Evolutionary conservation across 2,329 filamentous ascomycete genomes (phyloP), one percentile per base, ranked within the genome.

Genomic region (Exophiala bonariae): DNA sequence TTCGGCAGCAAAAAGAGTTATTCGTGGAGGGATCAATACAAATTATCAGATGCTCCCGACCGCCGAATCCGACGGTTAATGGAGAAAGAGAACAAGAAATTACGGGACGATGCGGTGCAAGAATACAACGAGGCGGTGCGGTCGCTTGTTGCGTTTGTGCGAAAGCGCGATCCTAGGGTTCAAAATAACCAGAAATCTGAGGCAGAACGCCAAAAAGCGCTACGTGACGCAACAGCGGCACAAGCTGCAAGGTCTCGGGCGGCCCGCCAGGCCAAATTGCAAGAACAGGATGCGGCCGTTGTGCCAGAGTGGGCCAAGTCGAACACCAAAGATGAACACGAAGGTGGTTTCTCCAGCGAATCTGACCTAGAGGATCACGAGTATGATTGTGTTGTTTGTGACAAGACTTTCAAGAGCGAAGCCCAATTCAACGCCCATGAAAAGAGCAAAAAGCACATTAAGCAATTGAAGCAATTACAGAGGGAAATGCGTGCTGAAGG

Each of bases 401-500:
- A 76, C 51, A 85, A 85, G 65, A 76, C 63, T 1, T 93, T 92
- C 66, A 87, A 96, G 69, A 97, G 91, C 61, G 87, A 95, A 63
- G 90, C 89, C 56, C 92, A 97, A 63, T 90, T 87, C 51, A 84
- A 95, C 61, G 85, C 87, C 3, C 93, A 99, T 61, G 91, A 96
- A 70, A 89, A 86, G 71, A 97, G 92, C 75, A 99, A 96, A 67
- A 99, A 97, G 69, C 93, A 99, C 61, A 69, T 85, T 52, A 97
- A 96, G 64, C 86, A 89, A 2, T 78, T 96, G 5, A 85, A 91
- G 57, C 81, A 90, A 51, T 69, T 99, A 31, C 83, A 82, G 60
- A 79, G 81, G 60, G 85, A 93, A 64, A 95, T 99, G 90, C 81
- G 78, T 58, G 83, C 85, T 58, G 87, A 99, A 61, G 86, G 91